Evolutionary conservation across 2,329 filamentous ascomycete species (phyloP), one percentile per base, ranked within the genome.

Genomic region (Ophiocordyceps robertsii): DNA sequence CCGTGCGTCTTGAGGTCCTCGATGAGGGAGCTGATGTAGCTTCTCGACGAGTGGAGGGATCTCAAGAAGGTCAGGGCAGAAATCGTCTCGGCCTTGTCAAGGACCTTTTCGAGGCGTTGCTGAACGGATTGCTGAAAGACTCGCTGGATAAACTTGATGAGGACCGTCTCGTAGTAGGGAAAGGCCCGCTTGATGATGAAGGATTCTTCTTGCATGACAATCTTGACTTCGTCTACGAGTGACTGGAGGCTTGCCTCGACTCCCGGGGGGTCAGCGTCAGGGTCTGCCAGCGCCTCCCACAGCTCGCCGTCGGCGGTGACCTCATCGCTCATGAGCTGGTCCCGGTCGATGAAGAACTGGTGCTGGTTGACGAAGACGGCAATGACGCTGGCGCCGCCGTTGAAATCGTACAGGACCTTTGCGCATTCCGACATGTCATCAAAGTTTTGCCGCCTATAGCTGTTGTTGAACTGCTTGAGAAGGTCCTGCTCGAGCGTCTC

Each of bases 51-150:
- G 62, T 98, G 93, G 12, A 98, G 60, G 13, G 87, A 92, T 46
- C 92, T 79, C 29, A 98, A 65, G 57, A 95, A 98, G 1, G 92
- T 89, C 29, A 98, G 68, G 0, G 88, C 89, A 0, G 93, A 98
- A 14, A 96, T 80, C 6, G 84, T 85, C 49, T 86, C 84, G 14
- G 92, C 92, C 64, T 96, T 96, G 53, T 95, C 89, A 39, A 98
- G 69, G 4, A 98, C 89, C 77, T 94, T 85, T 59, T 98, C 92
- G 10, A 98, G 71, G 13, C 90, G 77, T 60, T 96, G 90, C 62
- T 98, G 93, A 47, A 98, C 89, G 2, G 90, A 96, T 62, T 98
- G 92, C 58, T 98, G 92, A 56, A 98, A 98, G 11, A 98, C 83
- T 50, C 92, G 77, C 62, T 98, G 92, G 41, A 98, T 73, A 54